Evolutionary conservation across 2,329 filamentous ascomycete species (phyloP).

Genomic region (Ascocoryne sarcoides): DNA sequence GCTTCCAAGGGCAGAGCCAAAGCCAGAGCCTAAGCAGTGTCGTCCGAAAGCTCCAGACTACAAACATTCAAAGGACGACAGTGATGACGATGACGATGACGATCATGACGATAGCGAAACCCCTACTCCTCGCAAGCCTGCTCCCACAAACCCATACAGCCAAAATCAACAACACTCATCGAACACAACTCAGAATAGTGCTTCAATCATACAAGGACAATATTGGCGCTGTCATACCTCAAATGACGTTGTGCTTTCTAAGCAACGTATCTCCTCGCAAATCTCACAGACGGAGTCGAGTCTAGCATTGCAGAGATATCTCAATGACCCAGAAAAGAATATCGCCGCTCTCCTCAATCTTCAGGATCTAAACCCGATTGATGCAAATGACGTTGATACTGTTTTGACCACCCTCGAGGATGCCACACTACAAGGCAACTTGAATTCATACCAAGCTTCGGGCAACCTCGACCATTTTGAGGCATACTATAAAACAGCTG

Average conservation of each 20-base stretch:
- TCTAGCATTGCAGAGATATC: background rate
- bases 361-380: background rate
- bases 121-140: background rate
- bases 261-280: background rate
- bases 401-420: background rate
- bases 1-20: background rate
- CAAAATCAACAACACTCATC: background rate
- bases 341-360: background rate
- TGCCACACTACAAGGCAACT: background rate
- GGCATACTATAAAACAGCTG: background rate
- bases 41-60: background rate
- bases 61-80: background rate
- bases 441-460: background rate
- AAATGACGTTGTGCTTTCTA: too few species aligned
- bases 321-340: background rate
- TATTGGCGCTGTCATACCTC: too few species aligned
- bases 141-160: background rate
- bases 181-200: background rate
- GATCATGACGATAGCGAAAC: background rate
- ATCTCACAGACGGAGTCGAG: background rate
- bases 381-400: background rate
- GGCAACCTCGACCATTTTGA: background rate
- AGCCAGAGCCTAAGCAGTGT: conserved; percentile 1
- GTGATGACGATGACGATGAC: conserved; percentile 5
- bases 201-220: background rate